Percentiles rank a stretch among this genome's conserved stretches.
Evolutionary conservation across 23 red algal genomes (phyloP).

Genomic region (Pyropia yezoensis): DNA sequence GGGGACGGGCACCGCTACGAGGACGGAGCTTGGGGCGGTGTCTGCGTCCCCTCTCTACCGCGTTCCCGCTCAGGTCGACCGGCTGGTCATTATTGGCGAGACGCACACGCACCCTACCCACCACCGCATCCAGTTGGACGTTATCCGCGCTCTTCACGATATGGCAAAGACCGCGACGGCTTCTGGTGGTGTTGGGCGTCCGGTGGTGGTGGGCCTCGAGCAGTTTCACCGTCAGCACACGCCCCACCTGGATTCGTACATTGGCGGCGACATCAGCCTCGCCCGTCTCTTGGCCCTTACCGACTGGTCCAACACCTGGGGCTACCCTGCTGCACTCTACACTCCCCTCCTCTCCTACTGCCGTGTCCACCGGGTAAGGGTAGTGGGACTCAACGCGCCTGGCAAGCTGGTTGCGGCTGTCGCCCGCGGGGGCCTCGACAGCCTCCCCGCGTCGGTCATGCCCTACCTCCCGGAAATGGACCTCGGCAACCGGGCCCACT

Average conservation of each 20-base stretch:
- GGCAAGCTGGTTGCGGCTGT: conserved; percentile 27
- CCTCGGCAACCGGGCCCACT: conserved; percentile 48
- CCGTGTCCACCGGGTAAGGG: conserved; percentile 31
- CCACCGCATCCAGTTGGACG: conserved; percentile 12
- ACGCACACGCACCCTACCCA: conserved; percentile 15
- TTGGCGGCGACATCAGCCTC: conserved; percentile 40
- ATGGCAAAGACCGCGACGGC: too few species aligned
- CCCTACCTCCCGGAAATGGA: conserved; percentile 63
- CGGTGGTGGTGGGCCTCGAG: conserved; percentile 75
- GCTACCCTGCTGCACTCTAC: conserved; percentile 48
- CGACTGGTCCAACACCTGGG: conserved; percentile 59
- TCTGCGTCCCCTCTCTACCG: background rate
- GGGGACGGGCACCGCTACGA: too few species aligned
- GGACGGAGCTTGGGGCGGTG: too few species aligned
- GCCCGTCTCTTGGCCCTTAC: conserved; percentile 34
- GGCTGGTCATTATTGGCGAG: conserved; percentile 12
- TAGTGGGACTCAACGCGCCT: conserved; percentile 75
- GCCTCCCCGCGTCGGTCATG: conserved; percentile 25
- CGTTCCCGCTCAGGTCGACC: background rate
- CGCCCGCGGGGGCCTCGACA: conserved; percentile 28
- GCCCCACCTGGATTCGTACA: conserved; percentile 49
- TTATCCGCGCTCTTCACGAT: conserved; percentile 5
- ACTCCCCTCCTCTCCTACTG: conserved; percentile 67
- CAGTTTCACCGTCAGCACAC: conserved; percentile 71
- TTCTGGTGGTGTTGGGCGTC: background rate